Evolutionary conservation across 805 yeast genomes (phyloP), one percentile per base, ranked within the genome.

Genomic region (Torulaspora franciscae): DNA sequence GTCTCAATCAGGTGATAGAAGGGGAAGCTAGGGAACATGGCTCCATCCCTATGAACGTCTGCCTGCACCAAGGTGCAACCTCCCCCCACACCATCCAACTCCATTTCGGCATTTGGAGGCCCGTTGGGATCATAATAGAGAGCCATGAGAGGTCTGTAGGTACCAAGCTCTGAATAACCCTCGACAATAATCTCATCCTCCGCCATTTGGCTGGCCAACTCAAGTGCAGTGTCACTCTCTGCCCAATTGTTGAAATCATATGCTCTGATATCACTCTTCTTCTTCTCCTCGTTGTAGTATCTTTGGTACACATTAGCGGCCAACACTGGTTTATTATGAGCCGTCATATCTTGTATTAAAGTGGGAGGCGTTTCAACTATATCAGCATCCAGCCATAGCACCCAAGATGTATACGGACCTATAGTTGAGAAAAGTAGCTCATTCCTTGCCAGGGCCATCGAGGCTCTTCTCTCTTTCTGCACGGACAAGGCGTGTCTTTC

Each of bases 21-120:
- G 48, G 99, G 93, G 79, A 93, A 93, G 40, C 95, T 86, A 13
- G 99, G 99, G 79, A 93, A 93, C 97, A 93, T 91, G 44, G 98
- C 98, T 41, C 99, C 99, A 66, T 93, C 99, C 64, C 99, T 77
- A 68, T 93, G 99, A 43, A 93, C 99, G 55, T 90, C 97, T 8
- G 97, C 95, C 62, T 91, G 88, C 25, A 93, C 99, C 68, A 93
- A 65, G 26, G 95, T 81, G 34, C 97, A 95, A 17, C 97, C 95
- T 51, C 97, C 98, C 43, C 99, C 99, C 46, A 93, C 98, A 64
- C 99, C 99, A 65, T 93, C 98, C 48, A 93, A 74, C 37, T 77
- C 79, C 85, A 93, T 83, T 61, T 83, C 91, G 3, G 81, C 75
- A 52, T 75, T 72, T 9, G 60, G 48, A 46, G 81, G 82, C 23